Evolutionary conservation across 306 rosid species (phyloP), one percentile per base, ranked within the genome.

Genomic region (Cucurbita ficifolia): DNA sequence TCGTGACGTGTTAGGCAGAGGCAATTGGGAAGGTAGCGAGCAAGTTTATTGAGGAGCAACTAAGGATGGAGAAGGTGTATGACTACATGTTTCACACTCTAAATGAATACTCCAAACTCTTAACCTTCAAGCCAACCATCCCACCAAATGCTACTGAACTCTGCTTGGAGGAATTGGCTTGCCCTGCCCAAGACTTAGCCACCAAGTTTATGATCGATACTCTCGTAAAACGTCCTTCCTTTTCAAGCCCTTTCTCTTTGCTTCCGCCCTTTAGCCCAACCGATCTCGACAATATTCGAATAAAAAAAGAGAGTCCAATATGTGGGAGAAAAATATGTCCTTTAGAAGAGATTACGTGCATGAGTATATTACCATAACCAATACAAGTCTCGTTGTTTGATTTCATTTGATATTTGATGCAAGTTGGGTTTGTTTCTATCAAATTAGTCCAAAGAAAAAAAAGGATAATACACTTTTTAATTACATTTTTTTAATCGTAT

Each of bases 11-110:
- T 49, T 75, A 92, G 96, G 97, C 90, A 74, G 83, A 84, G 3
- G 64, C 59, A 11, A 86, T 89, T 46, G 94, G 97, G 17, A 88
- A 84, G 84, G 79, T 85, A 1, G 96, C 87, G 36, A 88, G 86
- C 64, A 62, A 78, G 14, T 85, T 89, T 79, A 81, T 85, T 19
- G 87, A 82, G 55, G 82, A 89, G 60, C 87, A 92, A 40, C 36
- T 92, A 53, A 92, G 81, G 57, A 88, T 89, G 96, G 96, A 88
- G 8, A 63, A 79, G 46, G 90, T 92, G 33, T 92, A 89, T 36
- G 96, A 89, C 68, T 89, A 89, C 88, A 87, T 92, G 96, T 88
- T 86, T 77, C 94, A 87, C 76, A 86, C 84, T 24, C 35, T 92
- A 40, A 89, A 71, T 61, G 79, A 82, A 21, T 85, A 89, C 58